Evolutionary conservation across 306 rosid genomes (phyloP), one percentile per base, ranked within the genome.

Genomic region (Prunus mume): DNA sequence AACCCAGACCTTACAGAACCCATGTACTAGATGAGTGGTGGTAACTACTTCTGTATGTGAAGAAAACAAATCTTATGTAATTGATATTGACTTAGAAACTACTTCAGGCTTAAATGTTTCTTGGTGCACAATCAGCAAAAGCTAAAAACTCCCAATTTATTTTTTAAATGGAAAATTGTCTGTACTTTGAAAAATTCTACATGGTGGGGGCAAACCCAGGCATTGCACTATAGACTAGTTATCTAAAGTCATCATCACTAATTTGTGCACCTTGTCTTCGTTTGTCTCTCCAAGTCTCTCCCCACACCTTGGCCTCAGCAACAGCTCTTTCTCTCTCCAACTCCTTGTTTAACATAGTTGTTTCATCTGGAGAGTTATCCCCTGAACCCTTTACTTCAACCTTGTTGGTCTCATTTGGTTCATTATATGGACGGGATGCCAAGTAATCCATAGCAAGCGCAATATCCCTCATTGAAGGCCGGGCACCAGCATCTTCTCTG

Each of bases 271-370:
- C 79, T 79, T 86, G 90, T 43, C 91, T 74, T 76, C 95, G 82
- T 73, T 89, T 83, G 57, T 89, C 89, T 80, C 93, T 81, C 89
- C 82, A 87, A 72, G 87, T 91, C 85, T 89, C 91, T 60, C 93
- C 96, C 96, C 96, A 91, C 88, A 81, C 79, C 83, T 87, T 91
- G 71, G 97, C 97, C 78, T 91, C 97, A 9, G 93, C 93, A 54
- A 89, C 93, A 5, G 92, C 92, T 25, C 89, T 86, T 64, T 89
- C 92, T 83, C 93, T 83, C 2, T 86, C 92, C 24, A 83, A 71
- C 67, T 85, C 92, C 80, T 85, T 80, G 85, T 82, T 78, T 73
- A 86, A 79, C 76, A 87, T 84, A 75, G 85, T 78, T 9, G 85
- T 84, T 83, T 91, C 96, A 76, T 78, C 81, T 0, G 96, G 96